Evolutionary conservation across 2,329 filamentous ascomycete genomes (phyloP).

Genomic region (Colletotrichum euphorbiae): DNA sequence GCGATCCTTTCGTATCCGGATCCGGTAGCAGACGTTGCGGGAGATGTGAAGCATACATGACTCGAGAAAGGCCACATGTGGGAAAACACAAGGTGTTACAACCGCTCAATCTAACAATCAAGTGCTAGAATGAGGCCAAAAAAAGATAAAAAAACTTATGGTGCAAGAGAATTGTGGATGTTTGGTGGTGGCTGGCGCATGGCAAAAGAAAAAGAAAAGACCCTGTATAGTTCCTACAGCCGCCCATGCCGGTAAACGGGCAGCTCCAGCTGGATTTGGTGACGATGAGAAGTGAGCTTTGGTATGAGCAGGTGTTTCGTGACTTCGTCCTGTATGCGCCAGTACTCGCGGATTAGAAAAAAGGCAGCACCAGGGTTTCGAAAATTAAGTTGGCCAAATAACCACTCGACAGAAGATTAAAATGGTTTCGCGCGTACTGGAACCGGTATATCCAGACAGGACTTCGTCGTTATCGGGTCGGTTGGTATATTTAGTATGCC

Average conservation of each 20-base stretch:
- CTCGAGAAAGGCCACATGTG: constrained; percentile 39
- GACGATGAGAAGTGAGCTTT: constrained; percentile 38
- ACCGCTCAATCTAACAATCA: constrained; percentile 38
- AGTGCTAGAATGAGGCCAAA: constrained; percentile 29
- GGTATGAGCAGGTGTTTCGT: constrained; percentile 41
- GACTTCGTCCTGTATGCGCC: constrained; percentile 41
- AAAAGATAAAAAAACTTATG: constrained; percentile 26
- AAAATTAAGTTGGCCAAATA: constrained; percentile 41
- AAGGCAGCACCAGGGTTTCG: constrained; percentile 37
- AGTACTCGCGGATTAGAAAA: constrained; percentile 41
- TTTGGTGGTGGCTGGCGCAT: constrained; percentile 27
- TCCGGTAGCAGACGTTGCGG: constrained; percentile 36
- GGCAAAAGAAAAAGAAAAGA: constrained; percentile 28
- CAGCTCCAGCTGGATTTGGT: constrained; percentile 37
- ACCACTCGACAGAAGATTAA: constrained; percentile 41
- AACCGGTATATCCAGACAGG: constrained; percentile 41
- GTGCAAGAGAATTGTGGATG: constrained; percentile 37
- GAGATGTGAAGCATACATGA: constrained; percentile 41
- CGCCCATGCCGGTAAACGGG: constrained; percentile 27
- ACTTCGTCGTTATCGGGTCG: constrained; percentile 32
- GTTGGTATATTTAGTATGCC: constrained; percentile 72
- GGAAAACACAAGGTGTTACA: constrained; percentile 40
- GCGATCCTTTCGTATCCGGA: constrained; percentile 37
- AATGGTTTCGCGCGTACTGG: constrained; percentile 41
- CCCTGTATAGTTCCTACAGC: constrained; percentile 36